Conservation (phyloP, 2,329 filamentous ascomycete species). For the Erysiphe neolycopersici region DNA sequence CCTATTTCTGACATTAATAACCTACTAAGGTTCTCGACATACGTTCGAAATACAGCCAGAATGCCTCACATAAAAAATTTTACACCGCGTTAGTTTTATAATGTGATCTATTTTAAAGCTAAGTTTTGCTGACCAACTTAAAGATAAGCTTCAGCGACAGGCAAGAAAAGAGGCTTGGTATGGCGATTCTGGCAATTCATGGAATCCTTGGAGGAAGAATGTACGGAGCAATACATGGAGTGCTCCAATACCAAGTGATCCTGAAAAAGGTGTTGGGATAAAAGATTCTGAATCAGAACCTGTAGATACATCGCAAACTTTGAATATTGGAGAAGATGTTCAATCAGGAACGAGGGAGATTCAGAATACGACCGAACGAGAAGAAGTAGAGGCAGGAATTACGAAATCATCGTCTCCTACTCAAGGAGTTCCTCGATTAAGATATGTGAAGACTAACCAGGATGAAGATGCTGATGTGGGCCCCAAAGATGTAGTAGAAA, state of each 20-base stretch:
- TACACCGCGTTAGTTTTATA: too few species aligned
- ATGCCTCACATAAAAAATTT: too few species aligned
- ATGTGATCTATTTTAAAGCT: too few species aligned
- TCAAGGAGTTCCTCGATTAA: background rate
- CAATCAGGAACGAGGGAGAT: constrained; percentile 4
- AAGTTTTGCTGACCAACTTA: too few species aligned
- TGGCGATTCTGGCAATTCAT: constrained; percentile 5
- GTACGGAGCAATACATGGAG: constrained; percentile 6
- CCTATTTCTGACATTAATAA: too few species aligned
- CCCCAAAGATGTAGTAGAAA: constrained; percentile 5
- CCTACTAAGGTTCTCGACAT: too few species aligned
- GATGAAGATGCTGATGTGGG: background rate
- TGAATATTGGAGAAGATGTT: too few species aligned
- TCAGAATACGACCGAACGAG: constrained; percentile 1
- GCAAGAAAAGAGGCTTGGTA: constrained; percentile 13
- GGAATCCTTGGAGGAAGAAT: constrained; percentile 11
- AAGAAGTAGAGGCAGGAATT: background rate
- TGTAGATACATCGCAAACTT: constrained; percentile 1
- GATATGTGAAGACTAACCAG: constrained; percentile 4
- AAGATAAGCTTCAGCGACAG: constrained; percentile 9
- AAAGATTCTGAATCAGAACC: constrained; percentile 6
- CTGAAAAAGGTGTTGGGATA: constrained; percentile 2
- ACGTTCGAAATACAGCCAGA: too few species aligned
- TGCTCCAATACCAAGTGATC: constrained; percentile 1
- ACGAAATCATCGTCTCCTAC: constrained; percentile 1